Conservation (phyloP, 2,329 filamentous ascomycete genomes). For the Cadophora luteo-olivacea region DNA sequence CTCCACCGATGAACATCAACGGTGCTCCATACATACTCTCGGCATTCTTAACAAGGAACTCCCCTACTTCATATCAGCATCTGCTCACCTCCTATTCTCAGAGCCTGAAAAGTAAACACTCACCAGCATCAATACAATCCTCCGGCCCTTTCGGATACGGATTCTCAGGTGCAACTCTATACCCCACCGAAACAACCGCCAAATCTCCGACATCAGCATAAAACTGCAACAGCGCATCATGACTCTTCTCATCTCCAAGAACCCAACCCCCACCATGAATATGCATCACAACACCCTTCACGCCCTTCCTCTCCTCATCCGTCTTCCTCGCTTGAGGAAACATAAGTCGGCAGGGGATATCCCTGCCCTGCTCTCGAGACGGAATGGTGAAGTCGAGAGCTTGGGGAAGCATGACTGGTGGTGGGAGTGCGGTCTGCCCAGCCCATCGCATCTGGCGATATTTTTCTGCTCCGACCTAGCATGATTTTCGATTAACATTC, state of each 20-base stretch:
- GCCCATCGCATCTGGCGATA: constrained; percentile 60
- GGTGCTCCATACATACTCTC: constrained; percentile 49
- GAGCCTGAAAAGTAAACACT: not conserved
- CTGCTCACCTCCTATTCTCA: not conserved
- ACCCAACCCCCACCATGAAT: constrained; percentile 60
- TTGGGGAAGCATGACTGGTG: constrained; percentile 52
- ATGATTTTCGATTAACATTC: not conserved
- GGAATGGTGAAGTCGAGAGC: constrained; percentile 56
- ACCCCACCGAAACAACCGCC: constrained; percentile 61
- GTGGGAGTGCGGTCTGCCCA: constrained; percentile 58
- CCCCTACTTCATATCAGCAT: constrained; percentile 53
- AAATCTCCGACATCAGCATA: constrained; percentile 56
- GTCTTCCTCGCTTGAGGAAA: constrained; percentile 35
- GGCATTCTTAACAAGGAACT: constrained; percentile 58
- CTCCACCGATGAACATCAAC: constrained; percentile 54
- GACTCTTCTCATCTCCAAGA: constrained; percentile 41
- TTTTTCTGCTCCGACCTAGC: constrained; percentile 57
- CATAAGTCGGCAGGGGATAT: constrained; percentile 55
- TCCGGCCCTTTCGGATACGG: constrained; percentile 60
- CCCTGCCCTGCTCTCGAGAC: constrained; percentile 56
- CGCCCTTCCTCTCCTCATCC: constrained; percentile 56
- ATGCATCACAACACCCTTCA: constrained; percentile 57
- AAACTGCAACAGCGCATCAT: constrained; percentile 51
- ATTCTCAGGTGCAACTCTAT: constrained; percentile 65
- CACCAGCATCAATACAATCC: constrained; percentile 61